Evolutionary conservation across 352 stramenopile species (phyloP).

Genomic region (Pythium folliculosum): DNA sequence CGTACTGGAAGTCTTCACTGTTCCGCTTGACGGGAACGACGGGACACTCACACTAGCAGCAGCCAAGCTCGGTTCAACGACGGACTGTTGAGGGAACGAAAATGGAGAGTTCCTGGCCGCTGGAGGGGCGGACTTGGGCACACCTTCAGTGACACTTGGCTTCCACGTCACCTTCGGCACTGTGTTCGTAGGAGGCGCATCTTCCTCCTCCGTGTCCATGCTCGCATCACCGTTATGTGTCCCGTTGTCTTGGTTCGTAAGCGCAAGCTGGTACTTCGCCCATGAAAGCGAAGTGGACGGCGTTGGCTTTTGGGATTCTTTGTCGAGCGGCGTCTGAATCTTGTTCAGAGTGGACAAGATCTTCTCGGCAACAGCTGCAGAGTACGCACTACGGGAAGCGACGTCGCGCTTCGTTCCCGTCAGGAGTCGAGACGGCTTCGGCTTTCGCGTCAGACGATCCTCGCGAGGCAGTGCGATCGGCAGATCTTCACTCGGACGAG

Average conservation of each 20-base stretch:
- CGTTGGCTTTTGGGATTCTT: slow-evolving; percentile 70
- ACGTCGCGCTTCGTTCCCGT: slow-evolving; percentile 66
- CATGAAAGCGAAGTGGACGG: slow-evolving; percentile 81
- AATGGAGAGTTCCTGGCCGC: slow-evolving; percentile 1
- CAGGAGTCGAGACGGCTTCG: slow-evolving; percentile 69
- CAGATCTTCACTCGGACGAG: slow-evolving; percentile 39
- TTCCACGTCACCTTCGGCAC: slow-evolving; percentile 40
- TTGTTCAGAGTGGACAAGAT: slow-evolving; percentile 83
- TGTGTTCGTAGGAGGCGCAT: slow-evolving; percentile 52
- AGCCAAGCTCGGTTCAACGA: background rate
- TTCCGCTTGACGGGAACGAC: background rate
- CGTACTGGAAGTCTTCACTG: background rate
- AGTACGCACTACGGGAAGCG: slow-evolving; percentile 66
- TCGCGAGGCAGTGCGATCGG: slow-evolving; percentile 38
- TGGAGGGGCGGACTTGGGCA: background rate
- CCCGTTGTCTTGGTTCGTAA: slow-evolving; percentile 39
- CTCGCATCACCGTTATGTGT: slow-evolving; percentile 27
- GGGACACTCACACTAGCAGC: background rate
- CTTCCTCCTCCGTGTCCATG: slow-evolving; percentile 35
- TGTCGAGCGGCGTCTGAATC: slow-evolving; percentile 75
- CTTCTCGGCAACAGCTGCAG: slow-evolving; percentile 72
- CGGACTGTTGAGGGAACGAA: slow-evolving; percentile 19
- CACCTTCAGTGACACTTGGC: slow-evolving; percentile 7
- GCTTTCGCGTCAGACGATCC: slow-evolving; percentile 56
- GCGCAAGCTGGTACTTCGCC: slow-evolving; percentile 81